Percentiles rank a stretch among this genome's conserved stretches.
Evolutionary conservation across 805 yeast genomes (phyloP).

Genomic region (Hanseniaspora valbyensis): DNA sequence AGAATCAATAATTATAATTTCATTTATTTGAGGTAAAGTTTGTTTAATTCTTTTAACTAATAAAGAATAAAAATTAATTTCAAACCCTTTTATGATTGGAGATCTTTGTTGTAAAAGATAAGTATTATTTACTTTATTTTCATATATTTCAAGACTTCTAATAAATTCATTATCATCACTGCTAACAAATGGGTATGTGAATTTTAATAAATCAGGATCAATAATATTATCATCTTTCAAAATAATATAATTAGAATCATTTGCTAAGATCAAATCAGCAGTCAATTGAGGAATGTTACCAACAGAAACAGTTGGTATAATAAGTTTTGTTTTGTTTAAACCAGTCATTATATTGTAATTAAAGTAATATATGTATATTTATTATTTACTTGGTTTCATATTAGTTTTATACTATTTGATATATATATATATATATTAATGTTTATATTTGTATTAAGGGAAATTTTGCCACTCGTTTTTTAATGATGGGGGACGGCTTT

Average conservation of each 20-base stretch:
- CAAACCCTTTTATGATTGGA: slow-evolving; percentile 63
- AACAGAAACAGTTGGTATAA: slow-evolving; percentile 71
- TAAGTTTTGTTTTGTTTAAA: slow-evolving; percentile 34
- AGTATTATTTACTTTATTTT: slow-evolving; percentile 32
- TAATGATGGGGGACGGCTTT: no score
- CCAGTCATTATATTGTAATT: no score
- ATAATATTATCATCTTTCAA: slow-evolving; percentile 29
- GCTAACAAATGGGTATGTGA: slow-evolving; percentile 70
- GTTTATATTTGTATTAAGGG: no score
- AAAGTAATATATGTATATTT: no score
- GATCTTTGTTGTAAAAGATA: slow-evolving; percentile 72
- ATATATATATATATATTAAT: no score
- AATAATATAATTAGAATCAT: slow-evolving; percentile 40
- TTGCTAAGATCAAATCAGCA: slow-evolving; percentile 57
- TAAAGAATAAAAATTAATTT: slow-evolving; percentile 40
- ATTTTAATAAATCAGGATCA: slow-evolving; percentile 44
- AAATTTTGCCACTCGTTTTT: no score
- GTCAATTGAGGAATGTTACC: slow-evolving; percentile 87
- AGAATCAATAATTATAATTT: slow-evolving; percentile 57
- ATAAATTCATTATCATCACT: slow-evolving; percentile 35
- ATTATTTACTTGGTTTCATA: no score
- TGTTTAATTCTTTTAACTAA: slow-evolving; percentile 38
- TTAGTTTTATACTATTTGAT: no score
- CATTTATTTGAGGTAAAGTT: slow-evolving; percentile 28
- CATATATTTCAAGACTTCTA: slow-evolving; percentile 57